Percentiles rank a stretch among this genome's conserved stretches.
Conservation (phyloP, 2,329 filamentous ascomycete genomes). For the Coniosporium tulheliwenetii region DNA sequence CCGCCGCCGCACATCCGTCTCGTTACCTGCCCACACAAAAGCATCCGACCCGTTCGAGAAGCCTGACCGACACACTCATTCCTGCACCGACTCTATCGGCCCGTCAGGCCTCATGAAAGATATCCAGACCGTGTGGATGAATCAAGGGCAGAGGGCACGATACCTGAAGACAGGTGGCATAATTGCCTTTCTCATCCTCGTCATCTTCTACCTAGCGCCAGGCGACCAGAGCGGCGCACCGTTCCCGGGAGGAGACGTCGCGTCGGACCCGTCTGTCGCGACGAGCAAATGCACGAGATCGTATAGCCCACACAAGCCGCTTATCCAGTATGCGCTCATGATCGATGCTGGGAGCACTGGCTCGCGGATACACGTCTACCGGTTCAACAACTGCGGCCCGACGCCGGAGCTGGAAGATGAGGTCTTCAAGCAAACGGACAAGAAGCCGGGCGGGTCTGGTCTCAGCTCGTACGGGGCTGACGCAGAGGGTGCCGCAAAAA, state of each 20-base stretch:
- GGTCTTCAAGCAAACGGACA: conserved; percentile 84
- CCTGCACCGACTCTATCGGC: conserved; percentile 17
- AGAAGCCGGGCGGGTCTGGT: conserved; percentile 60
- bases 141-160: conserved; percentile 43
- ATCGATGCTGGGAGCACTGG: conserved; percentile 96
- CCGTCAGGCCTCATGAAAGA: conserved; percentile 22
- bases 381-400: conserved; percentile 95
- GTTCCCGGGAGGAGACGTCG: conserved; percentile 22
- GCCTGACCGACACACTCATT: conserved; percentile 21
- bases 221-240: conserved; percentile 4
- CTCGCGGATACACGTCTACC: conserved; percentile 95
- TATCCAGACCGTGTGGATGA: conserved; percentile 37
- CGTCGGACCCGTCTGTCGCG: conserved; percentile 42
- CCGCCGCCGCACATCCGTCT: conserved; percentile 36
- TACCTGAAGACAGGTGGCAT: conserved; percentile 48
- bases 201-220: conserved; percentile 41
- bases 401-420: conserved; percentile 92
- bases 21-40: conserved; percentile 27
- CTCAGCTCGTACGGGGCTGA: conserved; percentile 79
- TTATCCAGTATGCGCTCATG: conserved; percentile 97
- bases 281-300: conserved; percentile 69
- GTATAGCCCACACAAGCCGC: conserved; percentile 72
- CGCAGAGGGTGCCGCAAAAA: conserved; percentile 75
- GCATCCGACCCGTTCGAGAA: conserved; percentile 30
- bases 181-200: conserved; percentile 39